Evolutionary conservation across 1,139 yeast genomes (phyloP).

Genomic region (Meyerozyma sp.): DNA sequence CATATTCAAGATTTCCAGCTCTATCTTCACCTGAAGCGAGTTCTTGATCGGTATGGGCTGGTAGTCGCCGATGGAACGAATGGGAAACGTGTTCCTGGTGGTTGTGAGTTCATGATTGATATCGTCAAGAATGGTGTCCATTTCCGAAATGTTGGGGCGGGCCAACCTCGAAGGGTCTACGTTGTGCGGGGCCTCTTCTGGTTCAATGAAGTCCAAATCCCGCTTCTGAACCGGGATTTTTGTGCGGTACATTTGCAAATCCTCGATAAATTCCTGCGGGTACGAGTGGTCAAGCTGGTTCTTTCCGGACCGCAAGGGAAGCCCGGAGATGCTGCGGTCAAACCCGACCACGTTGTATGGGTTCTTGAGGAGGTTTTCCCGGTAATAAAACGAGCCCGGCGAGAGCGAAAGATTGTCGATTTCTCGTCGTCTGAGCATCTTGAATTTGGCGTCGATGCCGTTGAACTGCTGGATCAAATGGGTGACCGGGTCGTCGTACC

Average conservation of each 20-base stretch:
- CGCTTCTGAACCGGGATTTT: conserved; percentile 32
- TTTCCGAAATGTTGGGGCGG: conserved; percentile 3
- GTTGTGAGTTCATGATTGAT: conserved; percentile 20
- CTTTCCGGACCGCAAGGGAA: conserved; percentile 30
- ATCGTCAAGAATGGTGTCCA: conserved; percentile 10
- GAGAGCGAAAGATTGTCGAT: conserved; percentile 23
- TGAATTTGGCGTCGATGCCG: conserved; percentile 34
- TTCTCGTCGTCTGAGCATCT: conserved; percentile 31
- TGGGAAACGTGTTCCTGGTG: conserved; percentile 24
- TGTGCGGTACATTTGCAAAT: conserved; percentile 27
- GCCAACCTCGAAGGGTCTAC: conserved; percentile 16
- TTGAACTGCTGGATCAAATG: conserved; percentile 31
- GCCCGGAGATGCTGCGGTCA: conserved; percentile 36
- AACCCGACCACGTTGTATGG: conserved; percentile 43
- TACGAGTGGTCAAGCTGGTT: conserved; percentile 14
- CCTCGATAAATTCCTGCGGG: conserved; percentile 41
- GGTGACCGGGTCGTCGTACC: conserved; percentile 30
- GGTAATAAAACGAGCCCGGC: conserved; percentile 23
- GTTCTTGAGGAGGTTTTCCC: conserved; percentile 25
- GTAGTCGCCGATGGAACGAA: conserved; percentile 26
- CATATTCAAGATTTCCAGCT: conserved; percentile 27
- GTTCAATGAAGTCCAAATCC: conserved; percentile 36
- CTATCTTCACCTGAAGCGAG: conserved; percentile 12
- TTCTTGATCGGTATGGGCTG: conserved; percentile 14
- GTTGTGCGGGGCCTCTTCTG: conserved; percentile 17